Evolutionary conservation across 495 filamentous ascomycete genomes (phyloP).

Genomic region (Massariosphaeria phaeospora): DNA sequence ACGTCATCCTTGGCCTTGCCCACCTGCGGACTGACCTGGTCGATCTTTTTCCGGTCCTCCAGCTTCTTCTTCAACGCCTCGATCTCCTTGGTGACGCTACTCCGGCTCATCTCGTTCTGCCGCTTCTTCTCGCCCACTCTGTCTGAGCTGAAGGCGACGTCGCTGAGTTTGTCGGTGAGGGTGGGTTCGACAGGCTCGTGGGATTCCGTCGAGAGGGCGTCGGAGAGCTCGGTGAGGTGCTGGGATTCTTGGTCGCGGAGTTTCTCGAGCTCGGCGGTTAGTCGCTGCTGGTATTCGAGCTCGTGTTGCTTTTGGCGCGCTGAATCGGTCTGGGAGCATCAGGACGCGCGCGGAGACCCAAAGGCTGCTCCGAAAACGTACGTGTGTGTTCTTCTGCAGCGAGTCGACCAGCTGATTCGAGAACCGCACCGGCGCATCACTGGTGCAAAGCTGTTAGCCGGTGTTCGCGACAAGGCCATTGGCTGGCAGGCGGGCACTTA

Average conservation of each 20-base stretch:
- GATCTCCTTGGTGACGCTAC: conserved; percentile 61
- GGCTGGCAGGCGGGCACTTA: conserved; percentile 22
- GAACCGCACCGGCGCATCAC: conserved; percentile 78
- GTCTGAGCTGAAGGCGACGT: conserved; percentile 47
- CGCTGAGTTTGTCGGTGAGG: conserved; percentile 41
- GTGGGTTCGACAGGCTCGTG: conserved; percentile 36
- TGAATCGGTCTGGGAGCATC: conserved; percentile 64
- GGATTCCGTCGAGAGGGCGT: conserved; percentile 40
- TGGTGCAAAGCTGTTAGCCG: conserved; percentile 39
- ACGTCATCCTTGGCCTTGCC: conserved; percentile 71
- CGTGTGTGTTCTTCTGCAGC: conserved; percentile 80
- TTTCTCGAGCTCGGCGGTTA: conserved; percentile 74
- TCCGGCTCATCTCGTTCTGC: conserved; percentile 47
- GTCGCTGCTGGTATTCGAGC: conserved; percentile 82
- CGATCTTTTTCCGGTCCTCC: conserved; percentile 66
- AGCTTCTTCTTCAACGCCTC: conserved; percentile 68
- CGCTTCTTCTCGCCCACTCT: conserved; percentile 42
- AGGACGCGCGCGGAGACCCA: neutral
- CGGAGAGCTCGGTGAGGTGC: conserved; percentile 58
- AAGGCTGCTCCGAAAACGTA: conserved; percentile 35
- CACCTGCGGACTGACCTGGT: conserved; percentile 59
- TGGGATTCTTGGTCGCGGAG: conserved; percentile 55
- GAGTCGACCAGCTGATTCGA: conserved; percentile 77
- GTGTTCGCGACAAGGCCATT: conserved; percentile 2
- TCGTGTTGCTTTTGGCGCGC: conserved; percentile 79